A percentile compares a stretch with the other conserved stretches of the same genome.
phyloP scores from a whole-genome alignment of 2,329 filamentous ascomycete genomes.

The Stemphylium vesicarium region DNA sequence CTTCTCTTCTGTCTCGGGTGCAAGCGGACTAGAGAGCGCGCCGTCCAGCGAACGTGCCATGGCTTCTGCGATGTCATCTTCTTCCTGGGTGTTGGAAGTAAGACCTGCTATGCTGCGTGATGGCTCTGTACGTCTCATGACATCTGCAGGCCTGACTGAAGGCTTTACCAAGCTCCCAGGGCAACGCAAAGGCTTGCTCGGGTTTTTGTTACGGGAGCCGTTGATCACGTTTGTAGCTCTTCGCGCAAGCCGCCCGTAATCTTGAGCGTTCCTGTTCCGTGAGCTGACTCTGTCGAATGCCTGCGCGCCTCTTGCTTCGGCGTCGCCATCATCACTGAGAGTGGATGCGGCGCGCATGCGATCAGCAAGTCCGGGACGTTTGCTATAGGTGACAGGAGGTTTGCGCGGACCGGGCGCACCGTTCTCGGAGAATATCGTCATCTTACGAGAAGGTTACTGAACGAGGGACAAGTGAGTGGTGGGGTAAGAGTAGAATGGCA shows the following conservation, averaged over 20 bases:
- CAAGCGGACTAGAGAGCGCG: neutral
- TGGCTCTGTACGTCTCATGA: neutral
- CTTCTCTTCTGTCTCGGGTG: too few relatives aligned
- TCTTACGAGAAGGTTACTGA: neutral
- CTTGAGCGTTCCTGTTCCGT: neutral
- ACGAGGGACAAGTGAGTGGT: neutral
- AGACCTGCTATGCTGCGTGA: neutral
- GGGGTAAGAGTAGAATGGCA: neutral
- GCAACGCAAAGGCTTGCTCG: neutral
- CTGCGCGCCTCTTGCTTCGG: conserved; percentile 5
- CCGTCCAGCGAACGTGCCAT: conserved; percentile 8
- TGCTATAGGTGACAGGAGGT: neutral
- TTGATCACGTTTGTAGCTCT: neutral
- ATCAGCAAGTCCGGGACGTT: neutral
- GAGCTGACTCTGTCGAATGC: neutral
- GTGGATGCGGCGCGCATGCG: neutral
- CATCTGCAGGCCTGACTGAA: neutral
- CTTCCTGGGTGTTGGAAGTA: neutral
- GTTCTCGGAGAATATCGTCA: neutral
- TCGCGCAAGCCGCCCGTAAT: neutral
- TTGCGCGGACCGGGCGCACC: neutral
- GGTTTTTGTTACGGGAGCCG: neutral
- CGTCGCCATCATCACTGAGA: neutral
- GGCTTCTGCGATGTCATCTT: conserved; percentile 11
- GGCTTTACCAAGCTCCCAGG: neutral